A percentile compares a stretch with the other conserved stretches of the same genome.
Conservation (phyloP, 2,329 filamentous ascomycete species). For the Talaromyces marneffei region DNA sequence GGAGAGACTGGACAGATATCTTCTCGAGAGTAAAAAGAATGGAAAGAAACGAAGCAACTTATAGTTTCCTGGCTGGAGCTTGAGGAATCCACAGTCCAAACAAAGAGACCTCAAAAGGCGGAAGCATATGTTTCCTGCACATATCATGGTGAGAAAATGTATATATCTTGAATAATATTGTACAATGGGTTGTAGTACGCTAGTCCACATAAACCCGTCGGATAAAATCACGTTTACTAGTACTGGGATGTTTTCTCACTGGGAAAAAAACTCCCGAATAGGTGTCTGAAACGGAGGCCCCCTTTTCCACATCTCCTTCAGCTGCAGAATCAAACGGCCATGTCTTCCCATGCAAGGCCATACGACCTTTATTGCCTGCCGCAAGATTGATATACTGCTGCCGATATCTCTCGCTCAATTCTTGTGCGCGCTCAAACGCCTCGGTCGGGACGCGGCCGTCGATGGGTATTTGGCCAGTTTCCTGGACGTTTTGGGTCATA, state of each 20-base stretch:
- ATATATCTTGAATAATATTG: background rate
- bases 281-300: background rate
- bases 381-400: slow-evolving; percentile 4
- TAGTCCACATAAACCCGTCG: background rate
- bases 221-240: background rate
- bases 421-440: slow-evolving; percentile 5
- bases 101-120: background rate
- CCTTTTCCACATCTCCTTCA: too few relatives aligned
- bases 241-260: background rate
- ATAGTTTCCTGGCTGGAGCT: background rate
- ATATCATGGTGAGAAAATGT: background rate
- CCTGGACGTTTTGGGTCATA: slow-evolving; percentile 2
- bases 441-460: slow-evolving; percentile 7
- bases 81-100: background rate
- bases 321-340: slow-evolving; percentile 5
- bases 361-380: background rate
- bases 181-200: background rate
- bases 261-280: background rate
- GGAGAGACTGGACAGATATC: slow-evolving; percentile 6
- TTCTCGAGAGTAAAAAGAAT: background rate
- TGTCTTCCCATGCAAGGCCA: background rate
- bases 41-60: background rate
- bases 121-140: background rate
- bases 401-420: background rate
- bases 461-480: background rate